A percentile compares a stretch with the other conserved stretches of the same genome.
Conservation (phyloP, 768 basidiomycete species). For the Leucocoprinus leucothites region DNA sequence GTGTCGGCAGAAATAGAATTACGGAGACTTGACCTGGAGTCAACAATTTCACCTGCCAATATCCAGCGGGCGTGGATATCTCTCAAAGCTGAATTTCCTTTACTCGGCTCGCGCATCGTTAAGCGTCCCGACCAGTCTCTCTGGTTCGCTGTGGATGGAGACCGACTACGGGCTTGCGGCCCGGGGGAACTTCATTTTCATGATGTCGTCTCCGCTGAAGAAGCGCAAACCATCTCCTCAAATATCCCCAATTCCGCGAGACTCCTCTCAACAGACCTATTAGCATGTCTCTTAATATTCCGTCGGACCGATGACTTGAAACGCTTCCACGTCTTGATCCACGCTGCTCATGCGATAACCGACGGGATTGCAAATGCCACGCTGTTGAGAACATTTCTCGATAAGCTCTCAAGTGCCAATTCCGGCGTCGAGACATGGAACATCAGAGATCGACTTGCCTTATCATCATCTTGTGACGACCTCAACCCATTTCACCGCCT, state of each 20-base stretch:
- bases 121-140: constrained; percentile 24
- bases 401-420: constrained; percentile 28
- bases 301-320: constrained; percentile 32
- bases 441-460: constrained; percentile 36
- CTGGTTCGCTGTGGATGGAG: constrained; percentile 41
- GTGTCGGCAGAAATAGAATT: constrained; percentile 30
- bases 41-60: constrained; percentile 25
- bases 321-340: constrained; percentile 38
- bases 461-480: constrained; percentile 36
- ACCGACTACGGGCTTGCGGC: constrained; percentile 25
- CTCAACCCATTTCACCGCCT: constrained; percentile 30
- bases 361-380: constrained; percentile 45
- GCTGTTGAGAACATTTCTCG: constrained; percentile 42
- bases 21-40: constrained; percentile 11
- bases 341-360: constrained; percentile 46
- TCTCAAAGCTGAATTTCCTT: constrained; percentile 46
- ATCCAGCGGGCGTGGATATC: constrained; percentile 41
- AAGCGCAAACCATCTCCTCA: constrained; percentile 27
- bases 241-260: constrained; percentile 29
- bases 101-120: constrained; percentile 42
- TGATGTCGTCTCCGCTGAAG: constrained; percentile 28
- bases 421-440: constrained; percentile 9
- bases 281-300: constrained; percentile 41
- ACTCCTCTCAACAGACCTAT: constrained; percentile 38
- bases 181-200: constrained; percentile 38